phyloP scores from a whole-genome alignment of 1,139 yeast species.

The Lodderomyces oxycetoniae region DNA sequence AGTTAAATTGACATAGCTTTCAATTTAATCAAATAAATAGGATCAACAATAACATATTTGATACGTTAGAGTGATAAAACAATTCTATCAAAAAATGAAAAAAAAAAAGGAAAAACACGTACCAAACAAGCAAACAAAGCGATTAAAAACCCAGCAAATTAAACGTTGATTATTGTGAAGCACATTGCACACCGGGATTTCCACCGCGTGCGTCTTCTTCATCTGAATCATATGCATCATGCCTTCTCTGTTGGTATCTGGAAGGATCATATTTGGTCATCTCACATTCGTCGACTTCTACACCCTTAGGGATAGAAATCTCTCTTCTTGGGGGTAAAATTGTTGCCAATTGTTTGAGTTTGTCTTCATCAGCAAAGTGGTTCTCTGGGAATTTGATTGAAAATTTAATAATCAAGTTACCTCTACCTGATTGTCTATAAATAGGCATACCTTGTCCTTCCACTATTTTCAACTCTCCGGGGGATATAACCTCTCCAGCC shows the following conservation, averaged over 20 bases:
- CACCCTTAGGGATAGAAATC: slow-evolving; percentile 54
- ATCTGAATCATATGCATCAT: slow-evolving; percentile 54
- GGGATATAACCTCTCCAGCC: slow-evolving; percentile 92
- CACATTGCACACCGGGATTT: slow-evolving; percentile 83
- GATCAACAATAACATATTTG: no score
- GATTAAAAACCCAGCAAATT: no score
- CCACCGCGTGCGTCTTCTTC: slow-evolving; percentile 59
- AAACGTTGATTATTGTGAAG: slow-evolving; percentile 53
- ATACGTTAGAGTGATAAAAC: no score
- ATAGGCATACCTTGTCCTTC: slow-evolving; percentile 97
- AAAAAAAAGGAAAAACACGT: not conserved
- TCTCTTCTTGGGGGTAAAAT: slow-evolving; percentile 63
- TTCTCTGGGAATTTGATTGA: slow-evolving; percentile 65
- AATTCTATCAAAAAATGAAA: not conserved
- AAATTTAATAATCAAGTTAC: slow-evolving; percentile 69
- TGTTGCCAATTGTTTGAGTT: slow-evolving; percentile 58
- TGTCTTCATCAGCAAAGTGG: slow-evolving; percentile 62
- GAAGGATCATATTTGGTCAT: slow-evolving; percentile 58
- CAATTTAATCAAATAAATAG: no score
- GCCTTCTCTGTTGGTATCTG: slow-evolving; percentile 49
- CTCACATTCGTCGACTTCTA: slow-evolving; percentile 79
- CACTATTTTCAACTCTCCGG: slow-evolving; percentile 75
- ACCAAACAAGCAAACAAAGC: no score
- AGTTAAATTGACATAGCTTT: no score
- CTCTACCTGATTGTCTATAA: slow-evolving; percentile 69